phyloP scores from a whole-genome alignment of 1,284 basidiomycete genomes.

The Ustilago esculenta region DNA sequence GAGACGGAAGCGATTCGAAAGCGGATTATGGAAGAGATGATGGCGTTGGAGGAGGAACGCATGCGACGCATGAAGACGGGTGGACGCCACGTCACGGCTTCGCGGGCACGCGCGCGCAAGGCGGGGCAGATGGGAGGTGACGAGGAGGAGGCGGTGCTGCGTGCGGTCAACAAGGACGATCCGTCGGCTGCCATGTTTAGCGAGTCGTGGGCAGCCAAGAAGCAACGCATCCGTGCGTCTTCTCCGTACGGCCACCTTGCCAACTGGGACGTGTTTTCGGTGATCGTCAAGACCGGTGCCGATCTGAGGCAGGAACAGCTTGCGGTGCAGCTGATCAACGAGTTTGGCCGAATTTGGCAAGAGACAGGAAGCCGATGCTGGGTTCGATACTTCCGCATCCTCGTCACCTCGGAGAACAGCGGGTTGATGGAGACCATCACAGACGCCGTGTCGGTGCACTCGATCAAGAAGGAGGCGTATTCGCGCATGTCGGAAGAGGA shows the following conservation, averaged over 20 bases:
- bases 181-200: slow-evolving; percentile 88
- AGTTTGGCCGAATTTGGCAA: slow-evolving; percentile 93
- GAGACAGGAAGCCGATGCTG: slow-evolving; percentile 70
- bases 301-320: slow-evolving; percentile 97
- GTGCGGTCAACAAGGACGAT: slow-evolving; percentile 95
- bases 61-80: slow-evolving; percentile 90
- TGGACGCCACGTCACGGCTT: slow-evolving; percentile 37
- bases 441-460: slow-evolving; percentile 97
- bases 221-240: slow-evolving; percentile 88
- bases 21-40: slow-evolving; percentile 99
- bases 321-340: slow-evolving; percentile 90
- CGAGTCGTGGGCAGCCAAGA: slow-evolving; percentile 94
- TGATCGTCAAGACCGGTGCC: slow-evolving; percentile 98
- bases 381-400: slow-evolving; percentile 75
- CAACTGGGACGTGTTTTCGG: slow-evolving; percentile 82
- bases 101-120: slow-evolving; percentile 11
- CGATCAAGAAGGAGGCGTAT: slow-evolving; percentile 98
- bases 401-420: slow-evolving; percentile 91
- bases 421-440: slow-evolving; percentile 76
- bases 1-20: slow-evolving; percentile 81
- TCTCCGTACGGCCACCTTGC: slow-evolving; percentile 96
- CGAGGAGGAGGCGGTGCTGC: slow-evolving; percentile 75
- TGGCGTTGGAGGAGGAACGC: slow-evolving; percentile 92
- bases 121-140: slow-evolving; percentile 81
- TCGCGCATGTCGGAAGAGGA: slow-evolving; percentile 77